These are phyloP conservation scores for Ilex asprella DNA, from an alignment of 257 asterid genomes.

Conservation along the genomic window DNA sequence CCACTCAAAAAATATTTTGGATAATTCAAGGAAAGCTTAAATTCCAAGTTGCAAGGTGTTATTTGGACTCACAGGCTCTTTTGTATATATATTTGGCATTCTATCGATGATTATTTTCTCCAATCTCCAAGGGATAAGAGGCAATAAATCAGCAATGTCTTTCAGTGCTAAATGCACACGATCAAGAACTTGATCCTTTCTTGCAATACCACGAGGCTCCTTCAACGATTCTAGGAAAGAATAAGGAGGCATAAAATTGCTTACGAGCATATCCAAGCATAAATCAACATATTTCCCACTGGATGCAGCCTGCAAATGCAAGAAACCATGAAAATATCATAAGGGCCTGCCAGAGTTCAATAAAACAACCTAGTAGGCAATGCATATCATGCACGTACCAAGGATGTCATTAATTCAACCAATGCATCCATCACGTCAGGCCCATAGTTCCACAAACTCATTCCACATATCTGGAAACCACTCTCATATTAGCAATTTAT, in stretches of 20 bases:
- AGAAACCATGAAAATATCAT: constrained; percentile 1
- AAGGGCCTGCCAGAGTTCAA: constrained; percentile 1
- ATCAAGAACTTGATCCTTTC: constrained; percentile 70
- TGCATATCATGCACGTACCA: constrained; percentile 45
- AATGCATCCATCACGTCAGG: constrained; percentile 82
- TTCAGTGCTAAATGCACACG: constrained; percentile 67
- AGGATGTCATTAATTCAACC: constrained; percentile 48
- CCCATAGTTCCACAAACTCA: constrained; percentile 82
- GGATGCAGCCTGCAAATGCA: constrained; percentile 56
- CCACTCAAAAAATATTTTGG: not conserved
- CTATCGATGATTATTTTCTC: constrained; percentile 50
- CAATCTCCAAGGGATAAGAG: constrained; percentile 72
- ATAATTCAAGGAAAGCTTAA: not conserved
- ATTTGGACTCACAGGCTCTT: constrained; percentile 52
- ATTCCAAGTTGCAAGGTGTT: not conserved
- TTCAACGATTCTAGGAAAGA: constrained; percentile 39
- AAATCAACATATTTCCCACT: constrained; percentile 61
- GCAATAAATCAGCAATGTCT: constrained; percentile 59
- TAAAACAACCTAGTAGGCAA: constrained; percentile 10
- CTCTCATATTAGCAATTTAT: constrained; percentile 6
- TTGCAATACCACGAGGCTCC: constrained; percentile 51
- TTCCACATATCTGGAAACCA: constrained; percentile 50
- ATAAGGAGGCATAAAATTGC: constrained; percentile 69
- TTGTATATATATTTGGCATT: constrained; percentile 47
- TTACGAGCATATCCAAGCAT: constrained; percentile 79